Conservation (phyloP, 139 green algal genomes). For the Volvox reticuliferus region DNA sequence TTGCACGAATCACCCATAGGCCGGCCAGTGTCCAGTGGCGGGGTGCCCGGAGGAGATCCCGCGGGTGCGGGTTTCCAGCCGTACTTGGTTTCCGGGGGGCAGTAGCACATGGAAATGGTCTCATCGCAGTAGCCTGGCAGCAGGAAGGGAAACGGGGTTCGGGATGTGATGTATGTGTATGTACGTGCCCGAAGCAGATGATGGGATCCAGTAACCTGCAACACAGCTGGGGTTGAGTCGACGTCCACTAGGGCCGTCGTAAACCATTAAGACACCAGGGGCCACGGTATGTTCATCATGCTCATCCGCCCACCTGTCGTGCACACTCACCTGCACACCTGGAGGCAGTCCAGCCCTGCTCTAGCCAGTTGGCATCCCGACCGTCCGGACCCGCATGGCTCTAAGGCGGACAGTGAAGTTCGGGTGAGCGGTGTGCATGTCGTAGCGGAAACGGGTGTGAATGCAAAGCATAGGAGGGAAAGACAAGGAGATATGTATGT, state of each 20-base stretch:
- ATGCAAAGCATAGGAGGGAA: no score
- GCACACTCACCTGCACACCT: constrained; percentile 20
- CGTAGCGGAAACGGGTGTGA: not conserved
- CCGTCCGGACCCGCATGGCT: constrained; percentile 51
- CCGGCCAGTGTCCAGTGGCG: constrained; percentile 23
- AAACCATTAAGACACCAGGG: no score
- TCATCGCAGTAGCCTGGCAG: constrained; percentile 71
- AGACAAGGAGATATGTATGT: no score
- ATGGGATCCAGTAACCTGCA: not conserved
- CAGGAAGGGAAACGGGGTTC: not conserved
- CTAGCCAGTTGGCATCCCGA: constrained; percentile 11
- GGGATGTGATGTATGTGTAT: not conserved
- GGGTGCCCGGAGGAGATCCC: not conserved
- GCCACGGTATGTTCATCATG: no score
- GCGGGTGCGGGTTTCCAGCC: constrained; percentile 21
- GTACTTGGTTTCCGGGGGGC: constrained; percentile 59
- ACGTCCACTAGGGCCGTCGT: no score
- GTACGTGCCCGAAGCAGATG: no score
- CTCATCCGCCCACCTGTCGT: no score
- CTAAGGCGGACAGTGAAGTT: not conserved
- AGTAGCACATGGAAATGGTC: constrained; percentile 68
- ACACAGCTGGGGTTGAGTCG: no score
- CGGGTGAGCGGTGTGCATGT: not conserved
- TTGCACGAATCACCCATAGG: constrained; percentile 47
- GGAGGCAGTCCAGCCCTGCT: constrained; percentile 35